Conservation (phyloP, 2,329 filamentous ascomycete species). For the Mycocentrospora acerina region DNA sequence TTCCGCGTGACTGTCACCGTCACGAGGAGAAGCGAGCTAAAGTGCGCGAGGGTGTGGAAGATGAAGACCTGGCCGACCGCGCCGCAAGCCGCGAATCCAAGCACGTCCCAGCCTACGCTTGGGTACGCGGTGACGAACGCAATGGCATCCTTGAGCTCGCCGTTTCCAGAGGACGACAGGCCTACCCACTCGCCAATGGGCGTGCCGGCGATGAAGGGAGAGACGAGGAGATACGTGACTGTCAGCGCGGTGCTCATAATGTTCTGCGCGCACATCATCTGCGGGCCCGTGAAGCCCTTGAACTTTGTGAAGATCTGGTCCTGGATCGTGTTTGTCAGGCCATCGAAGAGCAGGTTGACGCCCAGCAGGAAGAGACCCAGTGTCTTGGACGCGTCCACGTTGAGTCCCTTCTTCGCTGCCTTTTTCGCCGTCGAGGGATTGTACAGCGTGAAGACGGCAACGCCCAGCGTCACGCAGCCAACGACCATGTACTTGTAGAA, state of each 20-base stretch:
- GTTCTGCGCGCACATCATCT: constrained; percentile 99
- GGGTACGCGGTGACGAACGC: constrained; percentile 80
- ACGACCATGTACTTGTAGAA: constrained; percentile 97
- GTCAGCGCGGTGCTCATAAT: constrained; percentile 81
- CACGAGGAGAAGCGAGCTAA: constrained; percentile 87
- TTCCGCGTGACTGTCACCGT: constrained; percentile 97
- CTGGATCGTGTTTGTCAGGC: constrained; percentile 93
- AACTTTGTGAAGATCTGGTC: constrained; percentile 85
- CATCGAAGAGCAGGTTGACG: constrained; percentile 93
- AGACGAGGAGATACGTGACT: constrained; percentile 70
- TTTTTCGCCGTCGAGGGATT: constrained; percentile 52
- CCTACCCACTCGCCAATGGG: constrained; percentile 46
- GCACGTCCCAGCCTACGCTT: constrained; percentile 78
- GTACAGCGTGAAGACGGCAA: constrained; percentile 93
- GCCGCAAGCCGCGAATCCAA: constrained; percentile 87
- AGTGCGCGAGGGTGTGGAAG: constrained; percentile 87
- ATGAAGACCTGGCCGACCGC: constrained; percentile 97
- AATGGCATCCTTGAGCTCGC: constrained; percentile 79
- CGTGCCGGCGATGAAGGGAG: constrained; percentile 74
- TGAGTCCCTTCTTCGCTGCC: constrained; percentile 51
- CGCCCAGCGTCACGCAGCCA: constrained; percentile 83
- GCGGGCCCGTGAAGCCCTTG: constrained; percentile 80
- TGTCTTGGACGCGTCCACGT: constrained; percentile 61
- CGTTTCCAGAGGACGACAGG: constrained; percentile 49
- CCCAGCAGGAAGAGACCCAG: constrained; percentile 83